Base-by-base conservation (phyloP, 805 yeast species). In the Nakazawaea pomicola region DNA sequence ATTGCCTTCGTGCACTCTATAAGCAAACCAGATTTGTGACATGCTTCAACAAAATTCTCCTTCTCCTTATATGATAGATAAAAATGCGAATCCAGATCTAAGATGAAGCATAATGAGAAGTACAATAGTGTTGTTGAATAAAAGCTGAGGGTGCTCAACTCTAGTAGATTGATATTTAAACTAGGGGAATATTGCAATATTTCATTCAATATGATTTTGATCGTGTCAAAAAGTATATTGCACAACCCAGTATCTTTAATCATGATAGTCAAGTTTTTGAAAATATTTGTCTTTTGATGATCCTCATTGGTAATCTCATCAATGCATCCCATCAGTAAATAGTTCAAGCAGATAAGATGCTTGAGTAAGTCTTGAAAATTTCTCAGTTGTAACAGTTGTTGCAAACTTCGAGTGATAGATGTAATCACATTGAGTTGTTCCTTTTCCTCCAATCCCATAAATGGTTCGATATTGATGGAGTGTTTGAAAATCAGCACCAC, bases 1-100 rank as follows among this genome's bases (percentile, higher is more conserved):
- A 84, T 67, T 36, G 73, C 68, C 29, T 62, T 57, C 1, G 77
- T 60, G 6, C 85, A 46, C 12, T 56, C 56, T 1, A 64, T 45
- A 29, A 85, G 47, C 1, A 85, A 14, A 21, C 72, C 64, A 0
- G 58, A 38, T 2, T 65, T 50, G 43, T 42, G 33, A 8, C 40
- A 14, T 21, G 14, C 2, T 12, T 18, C 24, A 11, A 33, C 17
- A 4, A 28, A 27, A 14, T 19, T 34, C 14, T 31, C 42, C 30
- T 17, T 36, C 6, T 10, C 19, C 20, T 37, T 17, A 17, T 9
- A 15, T 11, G 24, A 12, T 4, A 34, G 10, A 37, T 33, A 56
- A 20, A 7, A 53, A 8, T 28, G 24, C 10, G 38, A 41, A 7
- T 31, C 39, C 6, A 28, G 8, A 9, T 44, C 45, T 19, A 41